phyloP scores from a whole-genome alignment of 441 rosid genomes.

The Aquilaria agallochum region DNA sequence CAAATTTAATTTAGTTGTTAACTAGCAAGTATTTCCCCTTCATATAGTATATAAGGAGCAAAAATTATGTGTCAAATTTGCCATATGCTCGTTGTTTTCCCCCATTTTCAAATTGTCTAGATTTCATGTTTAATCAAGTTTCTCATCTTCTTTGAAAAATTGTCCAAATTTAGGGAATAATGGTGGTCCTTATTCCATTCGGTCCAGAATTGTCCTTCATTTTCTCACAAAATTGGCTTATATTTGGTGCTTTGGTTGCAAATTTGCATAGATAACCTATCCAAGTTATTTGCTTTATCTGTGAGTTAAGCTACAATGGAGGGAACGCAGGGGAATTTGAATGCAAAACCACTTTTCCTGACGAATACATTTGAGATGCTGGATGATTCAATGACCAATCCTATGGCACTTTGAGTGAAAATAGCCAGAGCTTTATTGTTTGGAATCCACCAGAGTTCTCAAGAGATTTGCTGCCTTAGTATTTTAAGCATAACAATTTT shows the following conservation, averaged over 20 bases:
- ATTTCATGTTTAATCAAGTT: too few relatives aligned
- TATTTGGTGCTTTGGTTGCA: not conserved
- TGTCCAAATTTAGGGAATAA: too few relatives aligned
- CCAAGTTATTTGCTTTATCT: not conserved
- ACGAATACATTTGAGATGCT: conserved; percentile 49
- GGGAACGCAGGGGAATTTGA: conserved; percentile 30
- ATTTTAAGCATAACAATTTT: conserved; percentile 54
- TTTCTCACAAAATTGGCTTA: not conserved
- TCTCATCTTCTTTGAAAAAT: too few relatives aligned
- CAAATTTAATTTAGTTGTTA: not conserved
- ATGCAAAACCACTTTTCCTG: conserved; percentile 42
- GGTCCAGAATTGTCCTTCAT: too few relatives aligned
- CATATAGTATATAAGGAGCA: too few relatives aligned
- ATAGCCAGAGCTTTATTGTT: conserved; percentile 32
- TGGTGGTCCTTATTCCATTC: too few relatives aligned
- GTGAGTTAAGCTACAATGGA: conserved; percentile 30
- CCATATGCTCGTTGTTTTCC: too few relatives aligned
- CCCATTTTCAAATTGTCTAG: too few relatives aligned
- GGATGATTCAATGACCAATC: conserved; percentile 38
- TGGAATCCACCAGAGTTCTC: conserved; percentile 41
- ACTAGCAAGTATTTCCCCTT: too few relatives aligned
- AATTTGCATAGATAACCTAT: not conserved
- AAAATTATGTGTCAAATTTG: too few relatives aligned
- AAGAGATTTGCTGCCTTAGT: conserved; percentile 36
- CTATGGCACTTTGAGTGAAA: conserved; percentile 37